Evolutionary conservation across 75 land plant species (phyloP).

Genomic region (Ceratopteris richardii): DNA sequence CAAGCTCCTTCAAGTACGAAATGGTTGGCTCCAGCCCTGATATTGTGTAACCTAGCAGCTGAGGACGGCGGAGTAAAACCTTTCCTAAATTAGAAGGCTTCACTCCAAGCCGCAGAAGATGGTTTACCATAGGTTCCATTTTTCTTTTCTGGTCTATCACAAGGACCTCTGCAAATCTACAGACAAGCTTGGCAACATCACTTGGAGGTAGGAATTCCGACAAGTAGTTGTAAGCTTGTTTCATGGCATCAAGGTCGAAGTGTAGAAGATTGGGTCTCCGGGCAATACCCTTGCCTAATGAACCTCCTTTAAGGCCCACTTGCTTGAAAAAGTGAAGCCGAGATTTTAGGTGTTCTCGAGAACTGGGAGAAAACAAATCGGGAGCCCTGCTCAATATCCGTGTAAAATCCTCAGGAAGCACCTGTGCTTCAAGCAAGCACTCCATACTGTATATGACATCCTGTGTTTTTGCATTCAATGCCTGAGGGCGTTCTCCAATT

Average conservation of each 20-base stretch:
- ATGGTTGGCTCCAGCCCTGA: conserved; percentile 23
- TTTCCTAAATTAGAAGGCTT: conserved; percentile 17
- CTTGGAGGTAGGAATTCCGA: conserved; percentile 3
- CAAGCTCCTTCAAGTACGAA: conserved; percentile 18
- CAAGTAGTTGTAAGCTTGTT: conserved; percentile 11
- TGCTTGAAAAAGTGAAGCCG: conserved; percentile 19
- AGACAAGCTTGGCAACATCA: conserved; percentile 19
- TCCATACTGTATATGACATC: conserved; percentile 14
- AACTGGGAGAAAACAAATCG: conserved; percentile 22
- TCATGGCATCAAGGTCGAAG: conserved; percentile 14
- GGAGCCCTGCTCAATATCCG: conserved; percentile 19
- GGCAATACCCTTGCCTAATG: conserved; percentile 23
- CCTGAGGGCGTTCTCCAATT: conserved; percentile 17
- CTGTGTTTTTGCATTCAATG: conserved; percentile 10
- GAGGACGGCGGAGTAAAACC: conserved; percentile 21
- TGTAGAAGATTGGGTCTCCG: conserved; percentile 22
- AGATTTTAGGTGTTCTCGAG: conserved; percentile 14
- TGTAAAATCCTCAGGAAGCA: conserved; percentile 12
- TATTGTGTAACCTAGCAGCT: conserved; percentile 25
- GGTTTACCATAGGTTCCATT: conserved; percentile 23
- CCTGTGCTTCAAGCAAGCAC: conserved; percentile 19
- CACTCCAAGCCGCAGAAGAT: conserved; percentile 28
- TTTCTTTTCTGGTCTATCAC: conserved; percentile 22
- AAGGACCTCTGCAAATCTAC: conserved; percentile 27
- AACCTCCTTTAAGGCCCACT: conserved; percentile 17